Evolutionary conservation across 2,329 filamentous ascomycete genomes (phyloP), one percentile per base, ranked within the genome.

Genomic region (Aspergillus hortae): DNA sequence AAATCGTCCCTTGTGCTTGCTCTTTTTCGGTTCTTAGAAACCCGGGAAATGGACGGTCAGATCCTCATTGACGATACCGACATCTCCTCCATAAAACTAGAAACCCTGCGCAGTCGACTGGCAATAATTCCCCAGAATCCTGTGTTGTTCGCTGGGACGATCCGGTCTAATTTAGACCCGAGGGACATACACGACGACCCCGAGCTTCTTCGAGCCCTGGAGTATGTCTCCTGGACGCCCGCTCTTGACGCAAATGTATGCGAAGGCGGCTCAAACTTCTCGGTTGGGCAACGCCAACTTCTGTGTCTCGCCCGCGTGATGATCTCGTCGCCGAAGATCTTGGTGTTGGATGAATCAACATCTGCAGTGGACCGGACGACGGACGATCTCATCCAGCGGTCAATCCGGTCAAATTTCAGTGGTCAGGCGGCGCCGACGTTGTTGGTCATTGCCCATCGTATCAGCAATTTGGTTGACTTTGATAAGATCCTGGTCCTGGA

Each of bases 81-180:
- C 45, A 88, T 91, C 51, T 85, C 54, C 2, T 45, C 30, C 4
- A 49, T 62, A 21, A 53, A 33, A 15, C 46, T 58, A 19, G 44
- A 86, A 50, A 82, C 86, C 50, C 74, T 92, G 6, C 81, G 89
- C 27, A 85, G 82, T 15, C 78, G 86, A 1, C 72, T 92, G 2
- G 86, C 86, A 44, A 91, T 92, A 59, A 91, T 94, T 48, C 89
- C 89, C 1, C 86, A 90, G 70, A 87, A 92, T 58, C 89, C 89
- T 0, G 87, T 91, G 1, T 77, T 92, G 4, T 92, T 92, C 71
- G 88, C 85, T 1, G 89, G 89, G 25, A 90, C 88, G 0, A 74
- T 92, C 15, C 79, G 88, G 41, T 84, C 79, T 42, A 92, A 92
- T 62, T 78, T 92, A 4, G 89, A 92, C 63, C 85, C 88, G 0